Base-by-base conservation (phyloP, 768 basidiomycete species). In the Krasilnikovozyma curviuscula region DNA sequence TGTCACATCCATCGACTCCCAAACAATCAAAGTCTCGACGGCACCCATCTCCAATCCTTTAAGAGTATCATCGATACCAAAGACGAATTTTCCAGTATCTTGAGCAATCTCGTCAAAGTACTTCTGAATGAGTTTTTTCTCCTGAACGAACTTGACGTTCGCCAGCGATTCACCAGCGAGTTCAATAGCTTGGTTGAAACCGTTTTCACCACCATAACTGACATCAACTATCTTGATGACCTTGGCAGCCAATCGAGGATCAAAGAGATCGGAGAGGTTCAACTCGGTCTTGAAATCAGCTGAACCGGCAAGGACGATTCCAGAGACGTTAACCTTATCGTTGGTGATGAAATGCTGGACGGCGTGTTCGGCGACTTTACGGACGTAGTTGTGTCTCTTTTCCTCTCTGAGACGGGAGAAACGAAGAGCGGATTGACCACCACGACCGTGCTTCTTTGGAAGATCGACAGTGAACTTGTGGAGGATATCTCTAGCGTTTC, bases 81-180 rank as follows among this genome's bases (percentile, higher is more conserved):
- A 97, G 68, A 89, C 93, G 69, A 91, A 95, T 65, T 79, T 83
- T 59, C 77, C 83, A 30, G 84, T 86, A 60, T 98, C 93, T 63
- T 84, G 83, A 57, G 88, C 91, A 68, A 98, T 98, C 68, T 98
- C 93, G 60, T 97, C 91, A 63, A 98, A 98, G 71, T 95, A 97
- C 63, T 76, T 81, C 65, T 97, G 89, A 57, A 98, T 97, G 41
- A 98, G 76, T 64, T 72, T 80, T 72, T 97, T 97, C 71, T 98
- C 93, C 66, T 97, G 91, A 29, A 98, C 91, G 59, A 98, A 97
- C 65, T 98, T 98, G 71, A 98, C 93, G 64, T 97, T 97, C 31
- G 84, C 79, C 25, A 98, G 76, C 3, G 85, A 82, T 65, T 98
- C 93, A 1, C 85, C 81, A 0, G 93, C 84, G 44, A 97, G 76